phyloP scores from a whole-genome alignment of 768 basidiomycete genomes.

The Glaciozyma antarctica region DNA sequence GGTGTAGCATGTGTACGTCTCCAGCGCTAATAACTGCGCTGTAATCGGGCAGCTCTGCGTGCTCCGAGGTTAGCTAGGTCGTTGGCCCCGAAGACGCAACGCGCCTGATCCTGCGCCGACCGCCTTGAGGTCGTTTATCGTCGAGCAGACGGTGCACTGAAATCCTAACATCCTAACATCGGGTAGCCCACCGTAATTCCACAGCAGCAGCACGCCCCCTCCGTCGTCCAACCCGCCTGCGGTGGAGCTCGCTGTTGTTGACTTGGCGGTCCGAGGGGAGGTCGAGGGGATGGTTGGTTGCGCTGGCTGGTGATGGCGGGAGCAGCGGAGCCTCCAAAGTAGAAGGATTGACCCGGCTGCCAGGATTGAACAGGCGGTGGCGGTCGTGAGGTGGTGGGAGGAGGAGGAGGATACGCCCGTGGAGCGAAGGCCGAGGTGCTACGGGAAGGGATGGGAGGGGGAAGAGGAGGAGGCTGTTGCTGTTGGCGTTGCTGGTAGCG shows the following conservation, averaged over 20 bases:
- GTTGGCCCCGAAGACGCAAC: background rate
- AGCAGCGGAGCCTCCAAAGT: background rate
- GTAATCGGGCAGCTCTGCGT: background rate
- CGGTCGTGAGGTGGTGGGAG: background rate
- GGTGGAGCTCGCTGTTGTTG: background rate
- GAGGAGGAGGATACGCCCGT: background rate
- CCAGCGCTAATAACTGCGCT: background rate
- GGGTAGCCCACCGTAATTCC: constrained; percentile 5
- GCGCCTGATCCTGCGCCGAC: background rate
- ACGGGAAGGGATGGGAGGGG: too few species aligned
- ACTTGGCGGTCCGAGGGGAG: background rate
- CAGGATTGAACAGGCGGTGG: background rate
- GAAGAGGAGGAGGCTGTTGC: too few species aligned
- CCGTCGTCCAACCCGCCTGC: background rate
- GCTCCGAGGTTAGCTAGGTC: background rate
- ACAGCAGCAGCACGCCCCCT: constrained; percentile 17
- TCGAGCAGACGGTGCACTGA: constrained; percentile 12
- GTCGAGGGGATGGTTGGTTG: background rate
- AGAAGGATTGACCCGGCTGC: background rate
- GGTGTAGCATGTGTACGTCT: too few species aligned
- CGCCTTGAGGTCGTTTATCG: constrained; percentile 6
- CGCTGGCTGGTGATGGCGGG: constrained; percentile 1
- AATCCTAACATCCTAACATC: background rate
- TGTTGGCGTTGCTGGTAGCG: too few species aligned
- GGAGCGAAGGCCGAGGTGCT: background rate